Base-by-base conservation (phyloP, 2,329 filamentous ascomycete species). In the Coniochaeta hoffmannii region DNA sequence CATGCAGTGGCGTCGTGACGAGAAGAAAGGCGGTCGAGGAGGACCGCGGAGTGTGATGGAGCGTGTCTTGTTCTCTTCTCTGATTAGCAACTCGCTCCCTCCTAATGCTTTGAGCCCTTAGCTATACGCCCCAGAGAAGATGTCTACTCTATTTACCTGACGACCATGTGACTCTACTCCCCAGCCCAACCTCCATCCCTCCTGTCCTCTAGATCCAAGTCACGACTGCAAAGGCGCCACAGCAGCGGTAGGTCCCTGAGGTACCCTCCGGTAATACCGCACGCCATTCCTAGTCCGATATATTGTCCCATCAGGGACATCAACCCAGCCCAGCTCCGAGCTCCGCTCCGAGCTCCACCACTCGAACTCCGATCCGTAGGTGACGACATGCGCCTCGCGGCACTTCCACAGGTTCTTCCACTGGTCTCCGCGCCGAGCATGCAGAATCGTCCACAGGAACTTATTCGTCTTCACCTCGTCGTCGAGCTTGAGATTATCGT, bases 361-460 rank as follows among this genome's bases (percentile, higher is more conserved):
- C 24, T 46, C 41, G n/a, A 12, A 15, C 24, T 46, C 41, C 22
- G 41, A 26, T 8, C 41, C 41, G 12, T 46, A 46, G 6, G 24
- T 22, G 24, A 22, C 26, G 22, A 46, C 41, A 28, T 46, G 41
- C 41, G 41, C 41, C 41, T 46, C 41, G 12, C 41, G 19, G n/a
- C 41, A 46, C 41, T 46, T 46, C 41, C 41, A 46, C 41, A 46
- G n/a, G 12, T n/a, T 17, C 41, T 46, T 46, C 41, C 41, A 46
- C 41, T 46, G 41, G 24, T 46, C 19, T 15, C 41, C 41, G 4
- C 41, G 24, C 41, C 41, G 10, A 12, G 41, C 41, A 10, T 19
- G 22, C 41, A 46, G 10, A 12, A 46, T 46, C 6, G 41, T 46
- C n/a, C 12, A 14, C 22, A 46, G 24, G 14, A 46, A 46, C 41